Evolutionary conservation across 306 rosid genomes (phyloP), one percentile per base, ranked within the genome.

Genomic region (Abrus precatorius): DNA sequence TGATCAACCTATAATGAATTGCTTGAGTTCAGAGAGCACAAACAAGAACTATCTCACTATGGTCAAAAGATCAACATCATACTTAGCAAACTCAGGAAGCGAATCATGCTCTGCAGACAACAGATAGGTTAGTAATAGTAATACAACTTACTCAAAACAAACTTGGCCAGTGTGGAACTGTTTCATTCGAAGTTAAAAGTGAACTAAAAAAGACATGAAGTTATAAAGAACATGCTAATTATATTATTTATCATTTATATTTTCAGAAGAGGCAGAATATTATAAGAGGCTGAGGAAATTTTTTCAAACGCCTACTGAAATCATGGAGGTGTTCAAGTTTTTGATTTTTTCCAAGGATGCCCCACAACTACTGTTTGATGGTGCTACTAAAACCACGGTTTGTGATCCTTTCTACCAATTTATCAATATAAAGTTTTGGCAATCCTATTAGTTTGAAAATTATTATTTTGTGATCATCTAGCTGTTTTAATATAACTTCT

Each of bases 1-100:
- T 36, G 40, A 2, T 2, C 40, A 2, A 36, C 9, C 20, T 11
- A 9, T 74, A 40, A 36, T 20, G 20, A 20, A 20, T 56, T 76
- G 45, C 28, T 30, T 33, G 27, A 5, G 10, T 81, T 33, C n/a
- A 90, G 93, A 61, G 89, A 84, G 72, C 72, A 84, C 27, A 81
- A 49, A n/a, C 80, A 78, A 38, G 90, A 91, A 29, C 52, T 91
- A n/a, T 85, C 96, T 8, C 90, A 84, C 7, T 91, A 80, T 77
- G 78, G 89, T 76, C 92, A 86, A 41, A 91, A 89, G 62, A 84
- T 89, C 29, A 86, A 87, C 56, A 78, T 84, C 74, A 83, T 91
- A 7, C 85, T 84, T 3, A 87, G 85, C 87, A 91, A 87, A 75
- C 49, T 89, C 1, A 89, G 85, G 82, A 84, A 75, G 29, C 93